phyloP scores from a whole-genome alignment of 352 stramenopile genomes.

The Peronosclerospora sorghi region DNA sequence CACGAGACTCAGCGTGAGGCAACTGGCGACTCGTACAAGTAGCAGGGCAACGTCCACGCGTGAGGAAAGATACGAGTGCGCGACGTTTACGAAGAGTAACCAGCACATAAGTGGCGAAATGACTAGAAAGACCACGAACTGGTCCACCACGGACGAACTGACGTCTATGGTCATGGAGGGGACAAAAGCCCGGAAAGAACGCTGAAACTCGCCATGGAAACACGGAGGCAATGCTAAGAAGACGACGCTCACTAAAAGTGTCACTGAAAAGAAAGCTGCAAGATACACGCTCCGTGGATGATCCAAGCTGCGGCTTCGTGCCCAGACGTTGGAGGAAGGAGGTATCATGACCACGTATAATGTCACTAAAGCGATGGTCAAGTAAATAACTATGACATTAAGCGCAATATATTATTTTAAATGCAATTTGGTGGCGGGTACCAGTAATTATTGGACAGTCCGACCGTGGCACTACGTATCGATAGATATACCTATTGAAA shows the following conservation, averaged over 20 bases:
- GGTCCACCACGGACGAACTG: conserved; percentile 65
- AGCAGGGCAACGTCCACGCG: conserved; percentile 44
- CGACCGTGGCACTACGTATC: no score
- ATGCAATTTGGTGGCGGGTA: no score
- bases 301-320: conserved; percentile 43
- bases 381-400: no score
- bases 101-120: conserved; percentile 54
- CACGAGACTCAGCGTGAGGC: conserved; percentile 45
- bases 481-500: no score
- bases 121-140: conserved; percentile 46
- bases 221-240: conserved; percentile 47
- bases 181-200: conserved; percentile 35
- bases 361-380: conserved; percentile 3
- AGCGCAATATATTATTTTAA: no score
- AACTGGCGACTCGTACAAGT: conserved; percentile 49
- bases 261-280: conserved; percentile 32
- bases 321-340: conserved; percentile 15
- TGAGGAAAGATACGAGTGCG: conserved; percentile 39
- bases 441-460: no score
- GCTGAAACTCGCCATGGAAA: conserved; percentile 38
- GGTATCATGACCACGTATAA: conserved; percentile 1
- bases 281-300: conserved; percentile 44
- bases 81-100: conserved; percentile 57
- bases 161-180: conserved; percentile 31
- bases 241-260: conserved; percentile 35